Conservation (phyloP, 208 protist species). For the Trypanosoma rangeli region DNA sequence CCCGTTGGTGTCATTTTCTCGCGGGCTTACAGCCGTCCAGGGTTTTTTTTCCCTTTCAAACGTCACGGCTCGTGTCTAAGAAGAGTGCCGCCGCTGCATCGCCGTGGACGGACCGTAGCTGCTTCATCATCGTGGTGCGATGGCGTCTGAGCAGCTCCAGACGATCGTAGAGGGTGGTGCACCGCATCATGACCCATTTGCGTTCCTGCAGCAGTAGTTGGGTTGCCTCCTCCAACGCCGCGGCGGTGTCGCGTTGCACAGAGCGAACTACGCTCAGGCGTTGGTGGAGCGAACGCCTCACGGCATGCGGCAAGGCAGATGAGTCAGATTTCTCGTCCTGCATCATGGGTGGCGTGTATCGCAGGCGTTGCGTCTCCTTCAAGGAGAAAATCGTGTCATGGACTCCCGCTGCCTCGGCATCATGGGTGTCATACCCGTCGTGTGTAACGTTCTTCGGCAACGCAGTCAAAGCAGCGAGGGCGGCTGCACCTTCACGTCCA, state of each 20-base stretch:
- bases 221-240: background rate
- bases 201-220: conserved; percentile 18
- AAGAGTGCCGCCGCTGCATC: background rate
- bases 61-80: background rate
- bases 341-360: background rate
- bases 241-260: conserved; percentile 6
- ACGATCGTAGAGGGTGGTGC: conserved; percentile 21
- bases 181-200: conserved; percentile 22
- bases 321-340: background rate
- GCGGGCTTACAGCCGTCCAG: no score
- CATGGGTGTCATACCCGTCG: background rate
- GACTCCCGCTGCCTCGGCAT: background rate
- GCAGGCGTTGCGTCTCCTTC: conserved; percentile 13
- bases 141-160: conserved; percentile 9
- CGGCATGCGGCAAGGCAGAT: no score
- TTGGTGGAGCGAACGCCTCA: conserved; percentile 6
- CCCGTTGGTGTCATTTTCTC: no score
- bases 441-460: background rate
- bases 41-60: background rate
- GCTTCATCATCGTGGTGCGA: background rate
- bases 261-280: conserved; percentile 8
- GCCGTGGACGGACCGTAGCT: background rate
- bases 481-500: background rate
- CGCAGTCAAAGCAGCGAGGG: background rate
- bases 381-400: conserved; percentile 2